A percentile compares a stretch with the other conserved stretches of the same genome.
Conservation (phyloP, 257 asterid genomes). For the Solanum appendiculatum region DNA sequence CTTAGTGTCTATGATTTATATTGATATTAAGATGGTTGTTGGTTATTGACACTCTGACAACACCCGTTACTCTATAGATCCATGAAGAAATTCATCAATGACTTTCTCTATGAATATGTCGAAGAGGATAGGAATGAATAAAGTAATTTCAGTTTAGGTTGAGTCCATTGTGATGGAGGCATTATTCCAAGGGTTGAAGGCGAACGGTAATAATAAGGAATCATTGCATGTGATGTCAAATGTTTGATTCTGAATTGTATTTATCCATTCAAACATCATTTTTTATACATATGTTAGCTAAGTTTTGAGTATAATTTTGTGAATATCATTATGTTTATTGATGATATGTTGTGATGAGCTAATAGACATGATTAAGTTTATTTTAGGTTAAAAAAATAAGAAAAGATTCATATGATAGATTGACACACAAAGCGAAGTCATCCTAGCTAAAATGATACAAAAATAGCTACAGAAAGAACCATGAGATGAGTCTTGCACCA, state of each 20-base stretch:
- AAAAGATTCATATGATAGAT: too few relatives aligned
- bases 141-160: too few relatives aligned
- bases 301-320: neutral
- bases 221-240: too few relatives aligned
- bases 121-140: neutral
- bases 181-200: neutral
- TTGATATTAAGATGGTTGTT: too few relatives aligned
- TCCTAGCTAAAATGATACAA: too few relatives aligned
- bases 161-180: neutral
- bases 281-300: neutral
- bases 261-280: too few relatives aligned
- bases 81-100: neutral
- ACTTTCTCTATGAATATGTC: neutral
- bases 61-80: neutral
- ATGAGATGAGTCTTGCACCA: neutral
- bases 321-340: neutral
- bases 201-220: neutral
- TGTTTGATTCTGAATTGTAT: too few relatives aligned
- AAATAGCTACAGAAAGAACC: neutral
- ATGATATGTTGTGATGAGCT: neutral
- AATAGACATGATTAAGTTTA: too few relatives aligned
- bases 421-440: neutral
- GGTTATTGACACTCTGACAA: neutral
- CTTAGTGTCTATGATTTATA: too few relatives aligned
- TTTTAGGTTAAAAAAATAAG: too few relatives aligned